These are phyloP conservation scores for Discostella pseudostelligera DNA, from an alignment of 108 stramenopile genomes.

Conservation along the genomic window DNA sequence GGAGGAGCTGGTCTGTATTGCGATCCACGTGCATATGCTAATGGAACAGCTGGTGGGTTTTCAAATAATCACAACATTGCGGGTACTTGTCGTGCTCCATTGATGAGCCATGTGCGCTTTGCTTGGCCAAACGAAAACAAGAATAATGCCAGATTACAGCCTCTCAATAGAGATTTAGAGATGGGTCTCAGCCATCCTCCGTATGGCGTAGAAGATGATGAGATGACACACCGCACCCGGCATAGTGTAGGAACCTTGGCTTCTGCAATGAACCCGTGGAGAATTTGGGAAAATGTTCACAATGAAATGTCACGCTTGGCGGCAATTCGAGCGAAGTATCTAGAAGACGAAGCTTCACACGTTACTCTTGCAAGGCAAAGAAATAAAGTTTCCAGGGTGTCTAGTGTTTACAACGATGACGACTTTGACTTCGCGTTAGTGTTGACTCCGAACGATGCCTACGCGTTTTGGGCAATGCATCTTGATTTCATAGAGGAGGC, in stretches of 20 bases:
- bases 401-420: conserved; percentile 50
- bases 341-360: conserved; percentile 43
- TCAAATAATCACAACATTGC: conserved; percentile 27
- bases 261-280: conserved; percentile 43
- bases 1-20: conserved; percentile 49
- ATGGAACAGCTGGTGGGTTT: conserved; percentile 13
- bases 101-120: conserved; percentile 41
- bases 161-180: conserved; percentile 11
- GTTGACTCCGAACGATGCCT: conserved; percentile 70
- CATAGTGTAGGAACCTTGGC: conserved; percentile 15
- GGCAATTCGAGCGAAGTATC: conserved; percentile 21
- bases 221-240: conserved; percentile 5
- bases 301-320: conserved; percentile 46
- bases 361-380: conserved; percentile 44
- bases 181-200: conserved; percentile 15
- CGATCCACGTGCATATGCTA: conserved; percentile 47
- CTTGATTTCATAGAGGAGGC: conserved; percentile 82
- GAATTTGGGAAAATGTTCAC: conserved; percentile 38
- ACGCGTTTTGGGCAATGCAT: conserved; percentile 75
- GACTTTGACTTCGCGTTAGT: conserved; percentile 84
- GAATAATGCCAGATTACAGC: background rate
- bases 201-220: conserved; percentile 17
- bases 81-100: conserved; percentile 22
- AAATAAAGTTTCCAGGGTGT: conserved; percentile 34
- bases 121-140: conserved; percentile 20